Evolutionary conservation across 805 yeast species (phyloP).

Genomic region (Myxozyma sirexii): DNA sequence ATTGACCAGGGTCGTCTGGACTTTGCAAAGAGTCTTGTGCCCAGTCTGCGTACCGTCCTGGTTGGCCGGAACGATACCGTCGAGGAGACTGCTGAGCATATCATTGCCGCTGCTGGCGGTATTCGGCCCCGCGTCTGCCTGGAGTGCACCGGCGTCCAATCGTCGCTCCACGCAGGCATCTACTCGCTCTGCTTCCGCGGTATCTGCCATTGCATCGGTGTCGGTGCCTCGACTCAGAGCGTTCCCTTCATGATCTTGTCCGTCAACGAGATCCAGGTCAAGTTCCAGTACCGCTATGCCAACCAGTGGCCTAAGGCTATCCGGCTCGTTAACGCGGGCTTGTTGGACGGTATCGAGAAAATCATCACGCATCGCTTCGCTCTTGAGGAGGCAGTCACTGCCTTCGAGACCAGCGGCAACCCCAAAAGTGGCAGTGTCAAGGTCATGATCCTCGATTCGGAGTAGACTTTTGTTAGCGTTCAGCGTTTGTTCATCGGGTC

Average conservation of each 20-base stretch:
- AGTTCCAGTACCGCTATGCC: conserved; percentile 57
- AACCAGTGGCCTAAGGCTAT: conserved; percentile 63
- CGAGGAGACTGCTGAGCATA: conserved; percentile 40
- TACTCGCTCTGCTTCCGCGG: conserved; percentile 54
- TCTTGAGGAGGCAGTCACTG: conserved; percentile 52
- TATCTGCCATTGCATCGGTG: conserved; percentile 53
- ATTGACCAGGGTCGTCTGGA: conserved; percentile 49
- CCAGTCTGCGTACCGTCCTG: conserved; percentile 51
- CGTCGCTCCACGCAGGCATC: conserved; percentile 51
- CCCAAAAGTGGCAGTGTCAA: conserved; percentile 52
- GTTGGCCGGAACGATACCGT: conserved; percentile 49
- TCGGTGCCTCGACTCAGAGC: conserved; percentile 52
- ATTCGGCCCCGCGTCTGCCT: conserved; percentile 49
- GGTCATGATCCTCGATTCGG: conserved; percentile 50
- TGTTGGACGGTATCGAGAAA: conserved; percentile 47
- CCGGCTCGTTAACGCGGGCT: conserved; percentile 50
- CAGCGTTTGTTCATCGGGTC: too few relatives aligned
- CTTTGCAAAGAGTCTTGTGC: conserved; percentile 52
- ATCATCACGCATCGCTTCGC: conserved; percentile 55
- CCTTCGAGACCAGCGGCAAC: conserved; percentile 48
- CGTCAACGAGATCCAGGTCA: conserved; percentile 55
- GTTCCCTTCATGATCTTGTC: conserved; percentile 60
- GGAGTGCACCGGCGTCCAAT: conserved; percentile 60
- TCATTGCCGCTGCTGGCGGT: conserved; percentile 47
- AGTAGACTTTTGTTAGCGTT: conserved; percentile 10